Evolutionary conservation across 495 filamentous ascomycete species (phyloP), one percentile per base, ranked within the genome.

Genomic region (Talaromyces borbonicus): DNA sequence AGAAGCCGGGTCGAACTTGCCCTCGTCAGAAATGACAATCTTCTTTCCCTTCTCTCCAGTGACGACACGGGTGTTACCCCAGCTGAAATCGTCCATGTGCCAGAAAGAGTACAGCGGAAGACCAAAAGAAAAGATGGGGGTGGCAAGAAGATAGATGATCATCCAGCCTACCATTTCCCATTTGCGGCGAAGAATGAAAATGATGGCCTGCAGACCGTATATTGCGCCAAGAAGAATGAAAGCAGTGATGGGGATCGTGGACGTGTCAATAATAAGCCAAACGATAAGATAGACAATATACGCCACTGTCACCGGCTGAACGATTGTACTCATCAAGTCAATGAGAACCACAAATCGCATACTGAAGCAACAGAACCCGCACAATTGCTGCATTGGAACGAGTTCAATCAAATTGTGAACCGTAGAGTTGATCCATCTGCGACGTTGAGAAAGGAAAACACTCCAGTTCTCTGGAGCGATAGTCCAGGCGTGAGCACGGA

Each of bases 91-190:
- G 62, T 99, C 92, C 92, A 96, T 96, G 65, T 97, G 75, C 92
- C 92, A 99, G 79, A 99, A 99, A 35, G 90, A 75, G 65, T 97
- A 99, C 5, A 99, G 74, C 1, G 92, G 92, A 6, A 99, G 73
- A 42, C 78, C 89, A 50, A 94, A 84, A 23, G 86, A 79, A 75
- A 94, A 97, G 51, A 99, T 78, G 9, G 92, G 92, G 45, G 94
- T 81, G 43, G 92, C 93, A 19, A 92, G 54, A 37, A 99, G 72
- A 65, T 99, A 99, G 43, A 99, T 79, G 50, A 99, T 65, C 89
- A 99, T 95, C 92, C 92, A 99, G 12, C 90, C 92, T 50, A 99
- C 83, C 87, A 95, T 95, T 59, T 99, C 88, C 92, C 92, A 99
- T 69, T 95, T 94, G 51, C 92, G 82, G 40, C 85, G 79, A 43